Percentiles rank a stretch among this genome's conserved stretches.
Evolutionary conservation across 495 filamentous ascomycete genomes (phyloP).

Genomic region (Lepidopterella palustris): DNA sequence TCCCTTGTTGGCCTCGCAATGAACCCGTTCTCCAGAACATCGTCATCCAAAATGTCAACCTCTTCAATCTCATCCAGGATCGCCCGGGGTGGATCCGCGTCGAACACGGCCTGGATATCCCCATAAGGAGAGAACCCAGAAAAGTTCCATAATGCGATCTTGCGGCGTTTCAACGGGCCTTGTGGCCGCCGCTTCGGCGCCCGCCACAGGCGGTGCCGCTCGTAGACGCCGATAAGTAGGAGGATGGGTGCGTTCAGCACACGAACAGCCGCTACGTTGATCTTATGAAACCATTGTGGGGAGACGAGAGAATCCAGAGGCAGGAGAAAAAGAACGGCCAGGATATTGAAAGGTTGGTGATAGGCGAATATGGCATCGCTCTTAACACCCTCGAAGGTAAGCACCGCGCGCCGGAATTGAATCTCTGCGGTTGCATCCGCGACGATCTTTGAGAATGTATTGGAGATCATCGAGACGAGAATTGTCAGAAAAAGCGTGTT

Average conservation of each 20-base stretch:
- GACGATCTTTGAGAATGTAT: constrained; percentile 62
- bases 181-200: constrained; percentile 14
- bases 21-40: constrained; percentile 28
- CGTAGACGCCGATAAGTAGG: constrained; percentile 52
- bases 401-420: constrained; percentile 61
- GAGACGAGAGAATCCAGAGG: constrained; percentile 59
- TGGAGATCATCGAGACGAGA: constrained; percentile 68
- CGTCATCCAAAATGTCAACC: constrained; percentile 37
- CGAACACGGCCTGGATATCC: constrained; percentile 62
- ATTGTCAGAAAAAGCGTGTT: constrained; percentile 74
- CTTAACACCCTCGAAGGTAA: constrained; percentile 71
- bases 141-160: constrained; percentile 43
- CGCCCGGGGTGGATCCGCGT: constrained; percentile 57
- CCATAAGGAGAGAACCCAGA: constrained; percentile 53
- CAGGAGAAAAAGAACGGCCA: constrained; percentile 56
- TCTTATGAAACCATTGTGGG: constrained; percentile 71
- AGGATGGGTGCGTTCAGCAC: constrained; percentile 60
- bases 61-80: constrained; percentile 48
- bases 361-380: constrained; percentile 68
- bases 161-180: constrained; percentile 15
- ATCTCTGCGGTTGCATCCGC: constrained; percentile 63
- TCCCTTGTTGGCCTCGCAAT: constrained; percentile 5
- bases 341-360: constrained; percentile 65
- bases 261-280: constrained; percentile 60
- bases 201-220: constrained; percentile 46